Percentiles rank a stretch among this genome's conserved stretches.
phyloP scores from a whole-genome alignment of 2,329 filamentous ascomycete genomes.

The Fusarium coffeatum region DNA sequence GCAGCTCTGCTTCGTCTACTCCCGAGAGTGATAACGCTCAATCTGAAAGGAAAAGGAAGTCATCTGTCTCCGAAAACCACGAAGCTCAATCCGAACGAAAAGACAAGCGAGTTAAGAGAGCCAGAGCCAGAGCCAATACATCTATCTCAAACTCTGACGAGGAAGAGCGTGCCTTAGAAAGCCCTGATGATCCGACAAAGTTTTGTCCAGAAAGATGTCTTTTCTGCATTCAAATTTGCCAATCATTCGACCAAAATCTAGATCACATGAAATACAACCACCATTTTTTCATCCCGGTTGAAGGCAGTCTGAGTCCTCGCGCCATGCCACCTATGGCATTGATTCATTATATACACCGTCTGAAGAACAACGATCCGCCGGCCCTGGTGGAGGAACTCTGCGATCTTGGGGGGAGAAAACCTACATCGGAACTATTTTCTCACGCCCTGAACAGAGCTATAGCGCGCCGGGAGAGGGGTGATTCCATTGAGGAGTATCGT shows the following conservation, averaged over 20 bases:
- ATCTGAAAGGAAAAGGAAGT: neutral
- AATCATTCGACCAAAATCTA: constrained; percentile 52
- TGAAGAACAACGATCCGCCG: neutral
- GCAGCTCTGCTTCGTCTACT: neutral
- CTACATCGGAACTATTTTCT: neutral
- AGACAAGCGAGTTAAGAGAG: no score
- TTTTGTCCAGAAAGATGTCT: neutral
- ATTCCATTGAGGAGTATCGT: neutral
- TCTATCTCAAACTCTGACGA: neutral
- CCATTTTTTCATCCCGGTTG: constrained; percentile 57
- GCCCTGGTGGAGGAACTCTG: neutral
- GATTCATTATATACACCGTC: neutral
- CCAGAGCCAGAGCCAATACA: no score
- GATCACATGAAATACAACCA: constrained; percentile 63
- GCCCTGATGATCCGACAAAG: neutral
- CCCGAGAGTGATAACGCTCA: neutral
- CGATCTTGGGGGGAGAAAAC: neutral
- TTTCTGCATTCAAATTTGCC: neutral
- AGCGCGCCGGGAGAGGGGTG: neutral
- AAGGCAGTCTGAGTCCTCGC: neutral
- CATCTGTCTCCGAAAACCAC: neutral
- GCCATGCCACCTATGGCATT: neutral
- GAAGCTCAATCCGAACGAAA: neutral
- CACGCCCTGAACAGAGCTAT: neutral
- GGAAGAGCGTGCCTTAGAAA: neutral